phyloP scores from a whole-genome alignment of 164 flowering plant genomes.

The Berberis vulgaris region DNA sequence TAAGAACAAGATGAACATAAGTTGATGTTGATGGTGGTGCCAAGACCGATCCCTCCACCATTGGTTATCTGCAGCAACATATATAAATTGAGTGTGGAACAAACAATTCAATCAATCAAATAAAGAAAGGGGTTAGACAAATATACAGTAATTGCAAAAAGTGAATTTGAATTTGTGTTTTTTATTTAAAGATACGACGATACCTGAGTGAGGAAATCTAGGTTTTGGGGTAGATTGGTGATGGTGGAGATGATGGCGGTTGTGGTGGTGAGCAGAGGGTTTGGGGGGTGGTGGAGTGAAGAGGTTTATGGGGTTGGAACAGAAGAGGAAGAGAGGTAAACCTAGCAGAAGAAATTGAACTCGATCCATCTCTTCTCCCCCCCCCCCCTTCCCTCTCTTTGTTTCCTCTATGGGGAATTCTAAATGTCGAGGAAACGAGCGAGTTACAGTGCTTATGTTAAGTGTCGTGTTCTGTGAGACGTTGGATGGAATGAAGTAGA shows the following conservation, averaged over 20 bases:
- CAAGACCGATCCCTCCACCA: constrained; percentile 35
- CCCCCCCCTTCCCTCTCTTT: neutral
- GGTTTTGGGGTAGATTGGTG: constrained; percentile 22
- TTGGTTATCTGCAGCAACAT: constrained; percentile 22
- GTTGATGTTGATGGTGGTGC: constrained; percentile 44
- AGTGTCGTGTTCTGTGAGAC: too few species aligned
- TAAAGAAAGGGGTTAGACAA: neutral
- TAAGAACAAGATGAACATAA: constrained; percentile 80
- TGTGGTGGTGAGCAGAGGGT: constrained; percentile 20
- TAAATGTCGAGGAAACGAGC: too few species aligned
- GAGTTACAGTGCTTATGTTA: too few species aligned
- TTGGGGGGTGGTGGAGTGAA: constrained; percentile 42
- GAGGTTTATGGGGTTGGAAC: constrained; percentile 51
- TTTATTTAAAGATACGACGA: neutral
- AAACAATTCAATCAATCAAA: neutral
- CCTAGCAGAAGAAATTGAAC: constrained; percentile 56
- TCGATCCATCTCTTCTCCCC: constrained; percentile 40
- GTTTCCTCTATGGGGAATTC: too few species aligned
- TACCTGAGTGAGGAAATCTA: constrained; percentile 53
- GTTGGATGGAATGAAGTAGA: too few species aligned
- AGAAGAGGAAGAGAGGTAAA: constrained; percentile 64
- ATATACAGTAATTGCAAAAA: neutral
- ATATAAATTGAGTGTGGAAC: neutral
- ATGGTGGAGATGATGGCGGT: constrained; percentile 18
- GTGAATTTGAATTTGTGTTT: neutral